Evolutionary conservation across 2,329 filamentous ascomycete genomes (phyloP).

Genomic region (Pseudocercospora vitis): DNA sequence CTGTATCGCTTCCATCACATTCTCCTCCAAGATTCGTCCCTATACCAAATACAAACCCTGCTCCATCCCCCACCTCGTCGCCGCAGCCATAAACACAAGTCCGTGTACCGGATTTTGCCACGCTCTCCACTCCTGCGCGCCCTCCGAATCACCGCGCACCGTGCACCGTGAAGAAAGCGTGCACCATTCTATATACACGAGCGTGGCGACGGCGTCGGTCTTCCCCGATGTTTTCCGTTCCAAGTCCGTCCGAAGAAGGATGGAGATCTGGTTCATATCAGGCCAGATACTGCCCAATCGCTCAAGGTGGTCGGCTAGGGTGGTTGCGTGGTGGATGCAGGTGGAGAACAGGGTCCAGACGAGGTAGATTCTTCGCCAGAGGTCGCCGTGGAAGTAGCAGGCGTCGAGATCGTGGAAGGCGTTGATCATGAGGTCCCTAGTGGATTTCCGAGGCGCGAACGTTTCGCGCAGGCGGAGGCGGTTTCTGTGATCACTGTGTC

Average conservation of each 20-base stretch:
- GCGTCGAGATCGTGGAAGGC: slow-evolving; percentile 20
- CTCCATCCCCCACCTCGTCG: not conserved
- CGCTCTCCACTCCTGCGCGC: not conserved
- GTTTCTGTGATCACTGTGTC: not conserved
- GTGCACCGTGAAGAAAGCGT: slow-evolving; percentile 15
- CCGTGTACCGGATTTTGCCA: not conserved
- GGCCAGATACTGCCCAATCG: too few relatives aligned
- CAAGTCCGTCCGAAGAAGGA: slow-evolving; percentile 1
- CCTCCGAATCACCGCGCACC: too few relatives aligned
- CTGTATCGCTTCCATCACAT: too few relatives aligned
- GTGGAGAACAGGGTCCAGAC: too few relatives aligned
- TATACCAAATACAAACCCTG: too few relatives aligned
- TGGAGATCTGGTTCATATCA: slow-evolving; percentile 2
- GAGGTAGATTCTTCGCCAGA: slow-evolving; percentile 11
- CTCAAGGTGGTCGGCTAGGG: too few relatives aligned
- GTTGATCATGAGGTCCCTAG: slow-evolving; percentile 20
- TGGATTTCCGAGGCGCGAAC: not conserved
- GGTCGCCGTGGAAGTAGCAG: slow-evolving; percentile 18
- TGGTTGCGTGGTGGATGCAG: too few relatives aligned
- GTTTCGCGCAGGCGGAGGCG: not conserved
- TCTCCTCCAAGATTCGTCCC: too few relatives aligned
- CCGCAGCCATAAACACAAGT: not conserved
- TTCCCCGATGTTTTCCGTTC: slow-evolving; percentile 7
- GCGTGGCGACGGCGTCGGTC: not conserved
- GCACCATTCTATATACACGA: slow-evolving; percentile 20